Evolutionary conservation across 2,329 filamentous ascomycete species (phyloP).

Genomic region (Akanthomyces dipterigenus): DNA sequence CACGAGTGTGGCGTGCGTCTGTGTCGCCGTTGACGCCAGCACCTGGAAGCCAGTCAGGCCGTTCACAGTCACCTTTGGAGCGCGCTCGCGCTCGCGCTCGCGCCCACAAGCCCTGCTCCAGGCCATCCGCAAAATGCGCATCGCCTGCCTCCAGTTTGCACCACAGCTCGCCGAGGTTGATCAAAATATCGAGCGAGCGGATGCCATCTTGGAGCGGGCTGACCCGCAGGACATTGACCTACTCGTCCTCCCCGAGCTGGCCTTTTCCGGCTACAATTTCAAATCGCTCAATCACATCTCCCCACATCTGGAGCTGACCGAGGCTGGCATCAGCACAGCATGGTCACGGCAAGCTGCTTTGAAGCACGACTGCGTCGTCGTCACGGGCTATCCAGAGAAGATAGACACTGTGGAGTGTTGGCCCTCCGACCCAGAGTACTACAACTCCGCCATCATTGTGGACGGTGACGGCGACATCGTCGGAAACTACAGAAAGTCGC

Average conservation of each 20-base stretch:
- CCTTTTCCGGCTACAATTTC: constrained; percentile 78
- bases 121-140: constrained; percentile 44
- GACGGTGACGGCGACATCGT: constrained; percentile 53
- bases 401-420: constrained; percentile 44
- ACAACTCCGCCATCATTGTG: constrained; percentile 49
- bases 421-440: constrained; percentile 47
- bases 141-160: constrained; percentile 66
- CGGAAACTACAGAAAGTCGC: constrained; percentile 54
- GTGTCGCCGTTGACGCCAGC: neutral
- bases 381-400: constrained; percentile 69
- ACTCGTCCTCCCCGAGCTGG: constrained; percentile 68
- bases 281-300: constrained; percentile 58
- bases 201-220: constrained; percentile 51
- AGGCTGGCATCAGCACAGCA: constrained; percentile 58
- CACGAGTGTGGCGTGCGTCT: neutral
- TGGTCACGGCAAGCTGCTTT: constrained; percentile 65
- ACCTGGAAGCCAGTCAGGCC: neutral
- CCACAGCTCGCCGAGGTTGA: constrained; percentile 63
- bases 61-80: neutral
- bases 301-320: constrained; percentile 61
- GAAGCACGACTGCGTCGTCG: constrained; percentile 60
- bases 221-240: constrained; percentile 55
- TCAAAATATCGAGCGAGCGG: constrained; percentile 63
- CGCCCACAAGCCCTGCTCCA: neutral
- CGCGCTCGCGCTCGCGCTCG: neutral